phyloP scores from a whole-genome alignment of 139 green algal genomes.

The Trebouxia sp. region DNA sequence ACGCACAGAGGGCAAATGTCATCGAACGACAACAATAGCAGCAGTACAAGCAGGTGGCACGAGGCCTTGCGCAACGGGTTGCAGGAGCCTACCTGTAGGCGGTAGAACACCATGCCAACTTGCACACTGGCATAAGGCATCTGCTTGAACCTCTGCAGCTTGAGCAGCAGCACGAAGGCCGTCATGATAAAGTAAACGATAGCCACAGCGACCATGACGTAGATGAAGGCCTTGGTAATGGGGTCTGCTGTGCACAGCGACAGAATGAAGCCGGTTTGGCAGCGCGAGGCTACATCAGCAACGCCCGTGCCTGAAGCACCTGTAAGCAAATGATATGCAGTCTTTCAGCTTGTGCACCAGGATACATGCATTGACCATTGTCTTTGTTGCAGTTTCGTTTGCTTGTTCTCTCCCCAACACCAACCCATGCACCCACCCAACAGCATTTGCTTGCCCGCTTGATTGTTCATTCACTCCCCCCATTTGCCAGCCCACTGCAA shows the following conservation, averaged over 20 bases:
- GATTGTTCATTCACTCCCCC: no score
- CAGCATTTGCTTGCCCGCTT: no score
- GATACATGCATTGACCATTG: no score
- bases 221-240: background rate
- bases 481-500: no score
- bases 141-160: background rate
- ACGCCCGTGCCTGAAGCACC: no score
- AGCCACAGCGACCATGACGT: background rate
- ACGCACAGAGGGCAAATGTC: background rate
- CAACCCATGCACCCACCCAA: no score
- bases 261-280: background rate
- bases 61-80: background rate
- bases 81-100: background rate
- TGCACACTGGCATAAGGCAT: background rate
- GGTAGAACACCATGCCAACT: conserved; percentile 5
- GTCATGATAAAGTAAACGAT: background rate
- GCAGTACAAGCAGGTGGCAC: background rate
- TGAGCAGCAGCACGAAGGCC: background rate
- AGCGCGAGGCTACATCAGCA: background rate
- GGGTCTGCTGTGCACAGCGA: background rate
- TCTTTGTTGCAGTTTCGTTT: no score
- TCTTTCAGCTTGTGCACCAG: no score
- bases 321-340: no score
- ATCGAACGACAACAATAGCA: background rate
- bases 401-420: no score